phyloP scores from a whole-genome alignment of 2,329 filamentous ascomycete species.

The Ascochyta rabiei region DNA sequence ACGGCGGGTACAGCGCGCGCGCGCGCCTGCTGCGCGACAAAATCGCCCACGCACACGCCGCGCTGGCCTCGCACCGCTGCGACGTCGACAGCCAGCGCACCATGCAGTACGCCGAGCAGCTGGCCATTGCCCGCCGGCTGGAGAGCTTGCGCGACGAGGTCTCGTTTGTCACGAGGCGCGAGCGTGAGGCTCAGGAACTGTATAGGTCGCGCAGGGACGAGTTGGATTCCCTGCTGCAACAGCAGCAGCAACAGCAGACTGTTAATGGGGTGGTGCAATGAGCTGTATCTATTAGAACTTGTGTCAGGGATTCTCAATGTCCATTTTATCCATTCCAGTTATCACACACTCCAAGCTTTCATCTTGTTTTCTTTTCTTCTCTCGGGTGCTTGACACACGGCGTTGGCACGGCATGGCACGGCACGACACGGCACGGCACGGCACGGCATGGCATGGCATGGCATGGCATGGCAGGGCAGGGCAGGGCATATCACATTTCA shows the following conservation, averaged over 20 bases:
- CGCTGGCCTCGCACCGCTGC: conserved; percentile 73
- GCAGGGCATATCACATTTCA: too few relatives aligned
- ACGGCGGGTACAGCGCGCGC: conserved; percentile 89
- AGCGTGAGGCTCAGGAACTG: conserved; percentile 88
- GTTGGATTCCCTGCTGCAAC: conserved; percentile 63
- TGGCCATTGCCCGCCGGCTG: conserved; percentile 73
- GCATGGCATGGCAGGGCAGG: too few relatives aligned
- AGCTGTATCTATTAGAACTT: conserved; percentile 5
- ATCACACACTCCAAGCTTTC: too few relatives aligned
- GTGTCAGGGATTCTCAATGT: too few relatives aligned
- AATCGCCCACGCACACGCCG: conserved; percentile 74
- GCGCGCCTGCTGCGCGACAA: conserved; percentile 81
- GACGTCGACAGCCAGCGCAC: conserved; percentile 77
- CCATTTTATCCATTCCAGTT: too few relatives aligned
- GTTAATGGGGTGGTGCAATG: conserved; percentile 28
- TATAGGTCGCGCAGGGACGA: conserved; percentile 81
- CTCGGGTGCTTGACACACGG: too few relatives aligned
- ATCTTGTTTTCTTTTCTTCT: too few relatives aligned
- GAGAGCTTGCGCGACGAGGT: conserved; percentile 83
- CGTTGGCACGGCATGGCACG: too few relatives aligned
- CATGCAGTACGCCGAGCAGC: conserved; percentile 79
- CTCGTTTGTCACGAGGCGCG: conserved; percentile 75
- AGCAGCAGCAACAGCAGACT: conserved; percentile 37
- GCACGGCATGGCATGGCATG: too few relatives aligned
- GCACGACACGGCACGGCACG: too few relatives aligned